A percentile compares a stretch with the other conserved stretches of the same genome.
These are phyloP conservation scores for Citrus maxima DNA, from an alignment of 345 rosid species.

Conservation along the genomic window DNA sequence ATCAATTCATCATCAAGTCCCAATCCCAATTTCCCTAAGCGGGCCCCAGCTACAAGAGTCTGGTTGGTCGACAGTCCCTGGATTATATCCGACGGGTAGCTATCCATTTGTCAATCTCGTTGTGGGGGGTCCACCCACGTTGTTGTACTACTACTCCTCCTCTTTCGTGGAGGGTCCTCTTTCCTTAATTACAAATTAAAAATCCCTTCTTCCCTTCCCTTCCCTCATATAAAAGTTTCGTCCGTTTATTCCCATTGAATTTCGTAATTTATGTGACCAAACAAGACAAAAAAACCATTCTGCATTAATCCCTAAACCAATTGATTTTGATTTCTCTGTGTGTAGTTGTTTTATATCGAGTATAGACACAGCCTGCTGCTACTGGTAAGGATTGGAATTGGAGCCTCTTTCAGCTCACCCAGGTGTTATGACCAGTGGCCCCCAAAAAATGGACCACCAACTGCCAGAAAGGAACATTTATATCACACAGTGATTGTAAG, in stretches of 20 bases:
- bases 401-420: constrained; percentile 12
- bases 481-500: constrained; percentile 6
- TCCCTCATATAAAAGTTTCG: neutral
- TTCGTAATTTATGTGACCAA: constrained; percentile 19
- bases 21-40: constrained; percentile 7
- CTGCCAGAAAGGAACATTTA: constrained; percentile 7
- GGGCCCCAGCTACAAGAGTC: constrained; percentile 6
- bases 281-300: constrained; percentile 42
- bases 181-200: neutral
- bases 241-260: constrained; percentile 27
- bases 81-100: constrained; percentile 30
- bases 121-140: constrained; percentile 9
- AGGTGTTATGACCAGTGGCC: constrained; percentile 6
- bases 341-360: neutral
- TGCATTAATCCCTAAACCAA: neutral
- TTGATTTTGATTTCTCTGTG: neutral
- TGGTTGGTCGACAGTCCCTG: constrained; percentile 34
- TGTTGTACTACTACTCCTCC: neutral
- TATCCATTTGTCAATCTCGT: constrained; percentile 15
- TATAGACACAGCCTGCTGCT: neutral
- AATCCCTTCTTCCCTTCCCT: neutral
- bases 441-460: constrained; percentile 10
- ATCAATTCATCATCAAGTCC: neutral
- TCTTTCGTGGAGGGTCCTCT: neutral
- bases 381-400: constrained; percentile 6